Evolutionary conservation across 2,329 filamentous ascomycete genomes (phyloP).

Genomic region (Lecanosticta acicola): DNA sequence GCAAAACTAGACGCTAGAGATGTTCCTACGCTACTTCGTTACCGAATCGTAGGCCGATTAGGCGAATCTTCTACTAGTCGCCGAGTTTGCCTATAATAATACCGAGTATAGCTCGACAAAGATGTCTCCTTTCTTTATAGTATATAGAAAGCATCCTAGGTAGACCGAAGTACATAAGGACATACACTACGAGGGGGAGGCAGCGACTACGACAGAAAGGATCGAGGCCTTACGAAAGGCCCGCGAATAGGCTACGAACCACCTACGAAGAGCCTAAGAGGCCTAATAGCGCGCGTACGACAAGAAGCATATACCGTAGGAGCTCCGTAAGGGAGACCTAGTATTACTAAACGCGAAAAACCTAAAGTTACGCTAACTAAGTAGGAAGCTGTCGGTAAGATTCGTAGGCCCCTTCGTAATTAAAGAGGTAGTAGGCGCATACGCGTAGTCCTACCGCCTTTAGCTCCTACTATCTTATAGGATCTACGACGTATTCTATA

Average conservation of each 20-base stretch:
- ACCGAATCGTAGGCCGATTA: slow-evolving; percentile 9
- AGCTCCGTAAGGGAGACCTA: slow-evolving; percentile 6
- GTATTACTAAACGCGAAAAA: slow-evolving; percentile 10
- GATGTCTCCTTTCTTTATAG: slow-evolving; percentile 3
- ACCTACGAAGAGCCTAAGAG: slow-evolving; percentile 4
- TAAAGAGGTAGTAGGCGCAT: slow-evolving; percentile 1
- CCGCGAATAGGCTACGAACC: slow-evolving; percentile 1
- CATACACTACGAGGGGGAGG: slow-evolving; percentile 1
- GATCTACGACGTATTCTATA: slow-evolving; percentile 15
- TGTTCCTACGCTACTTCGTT: slow-evolving; percentile 6
- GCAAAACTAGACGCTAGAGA: slow-evolving; percentile 13
- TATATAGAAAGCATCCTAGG: slow-evolving; percentile 7
- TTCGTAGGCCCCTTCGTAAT: slow-evolving; percentile 11
- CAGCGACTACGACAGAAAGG: neutral
- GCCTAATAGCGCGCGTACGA: slow-evolving; percentile 7
- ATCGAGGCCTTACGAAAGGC: slow-evolving; percentile 3
- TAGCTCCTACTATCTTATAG: slow-evolving; percentile 4
- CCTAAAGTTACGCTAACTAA: slow-evolving; percentile 9
- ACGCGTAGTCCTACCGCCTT: slow-evolving; percentile 9
- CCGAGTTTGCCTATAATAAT: slow-evolving; percentile 9
- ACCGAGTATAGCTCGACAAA: slow-evolving; percentile 1
- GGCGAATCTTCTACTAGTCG: slow-evolving; percentile 3
- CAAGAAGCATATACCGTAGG: slow-evolving; percentile 5
- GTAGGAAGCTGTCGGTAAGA: slow-evolving; percentile 9
- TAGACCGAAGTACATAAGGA: slow-evolving; percentile 1